phyloP scores from a whole-genome alignment of 371 early-diverging fungal species.

The Rozella allomycis region DNA sequence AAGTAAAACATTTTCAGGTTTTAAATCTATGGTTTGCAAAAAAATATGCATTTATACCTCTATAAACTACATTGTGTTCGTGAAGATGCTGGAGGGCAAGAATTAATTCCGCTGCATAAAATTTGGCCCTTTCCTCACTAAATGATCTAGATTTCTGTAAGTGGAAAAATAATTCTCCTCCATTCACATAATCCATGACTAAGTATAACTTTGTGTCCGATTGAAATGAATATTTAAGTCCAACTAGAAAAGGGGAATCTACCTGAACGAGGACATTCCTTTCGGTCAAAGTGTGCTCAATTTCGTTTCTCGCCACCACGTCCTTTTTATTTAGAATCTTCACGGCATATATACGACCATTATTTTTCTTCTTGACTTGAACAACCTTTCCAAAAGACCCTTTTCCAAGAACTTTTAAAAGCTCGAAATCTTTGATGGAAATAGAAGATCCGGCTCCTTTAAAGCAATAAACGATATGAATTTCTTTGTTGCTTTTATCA shows the following conservation, averaged over 20 bases:
- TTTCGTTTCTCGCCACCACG: conserved; percentile 43
- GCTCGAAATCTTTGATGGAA: conserved; percentile 42
- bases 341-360: conserved; percentile 54
- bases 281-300: conserved; percentile 51
- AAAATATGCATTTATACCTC: conserved; percentile 23
- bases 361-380: conserved; percentile 48
- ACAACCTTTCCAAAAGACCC: conserved; percentile 66
- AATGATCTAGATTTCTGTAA: conserved; percentile 29
- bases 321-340: conserved; percentile 50
- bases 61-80: conserved; percentile 8
- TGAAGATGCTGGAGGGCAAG: conserved; percentile 12
- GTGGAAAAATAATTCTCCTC: conserved; percentile 49
- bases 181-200: conserved; percentile 53
- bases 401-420: conserved; percentile 48
- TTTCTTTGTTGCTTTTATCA: not conserved
- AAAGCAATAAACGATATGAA: not conserved
- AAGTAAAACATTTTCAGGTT: conserved; percentile 63
- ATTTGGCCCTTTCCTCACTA: conserved; percentile 16
- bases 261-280: conserved; percentile 50
- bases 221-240: conserved; percentile 45
- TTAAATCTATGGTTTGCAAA: conserved; percentile 36
- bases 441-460: not conserved
- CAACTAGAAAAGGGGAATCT: conserved; percentile 38
- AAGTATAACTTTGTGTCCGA: conserved; percentile 40
- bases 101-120: conserved; percentile 21